These are phyloP conservation scores for Kazachstania kunashirensis DNA, from an alignment of 805 yeast genomes.

Conservation along the genomic window DNA sequence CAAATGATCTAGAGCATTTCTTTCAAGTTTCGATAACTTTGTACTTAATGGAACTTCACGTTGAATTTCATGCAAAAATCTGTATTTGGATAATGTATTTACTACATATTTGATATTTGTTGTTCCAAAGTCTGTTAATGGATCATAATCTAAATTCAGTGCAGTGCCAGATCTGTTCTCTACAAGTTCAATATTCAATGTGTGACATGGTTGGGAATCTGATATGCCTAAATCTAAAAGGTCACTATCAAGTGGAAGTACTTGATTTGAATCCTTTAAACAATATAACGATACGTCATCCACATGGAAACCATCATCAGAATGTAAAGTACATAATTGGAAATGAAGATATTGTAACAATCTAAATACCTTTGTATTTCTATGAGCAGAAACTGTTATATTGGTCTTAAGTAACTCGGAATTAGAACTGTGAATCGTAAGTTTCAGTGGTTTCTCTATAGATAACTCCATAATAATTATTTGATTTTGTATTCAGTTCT, in stretches of 20 bases:
- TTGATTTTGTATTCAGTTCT: no score
- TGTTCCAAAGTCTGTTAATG: conserved; percentile 9
- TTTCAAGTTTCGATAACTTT: conserved; percentile 13
- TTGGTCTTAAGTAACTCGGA: conserved; percentile 5
- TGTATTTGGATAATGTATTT: conserved; percentile 18
- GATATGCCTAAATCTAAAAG: background rate
- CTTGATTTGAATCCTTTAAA: background rate
- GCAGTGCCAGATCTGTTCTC: conserved; percentile 2
- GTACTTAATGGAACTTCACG: conserved; percentile 8
- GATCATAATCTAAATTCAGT: conserved; percentile 11
- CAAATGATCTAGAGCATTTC: conserved; percentile 11
- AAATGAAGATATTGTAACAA: conserved; percentile 24
- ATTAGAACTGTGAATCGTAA: conserved; percentile 13
- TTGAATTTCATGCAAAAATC: conserved; percentile 3
- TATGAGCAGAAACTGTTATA: conserved; percentile 19
- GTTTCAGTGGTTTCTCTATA: conserved; percentile 11
- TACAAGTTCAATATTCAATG: background rate
- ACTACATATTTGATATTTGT: conserved; percentile 14
- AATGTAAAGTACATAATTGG: background rate
- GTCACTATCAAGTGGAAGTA: background rate
- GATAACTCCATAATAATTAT: background rate
- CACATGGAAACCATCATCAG: background rate
- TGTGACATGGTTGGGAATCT: background rate
- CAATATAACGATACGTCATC: conserved; percentile 1
- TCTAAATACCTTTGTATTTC: conserved; percentile 17